Base-by-base conservation (phyloP, 148 eudicot genomes). In the Fagopyrum tataricum region DNA sequence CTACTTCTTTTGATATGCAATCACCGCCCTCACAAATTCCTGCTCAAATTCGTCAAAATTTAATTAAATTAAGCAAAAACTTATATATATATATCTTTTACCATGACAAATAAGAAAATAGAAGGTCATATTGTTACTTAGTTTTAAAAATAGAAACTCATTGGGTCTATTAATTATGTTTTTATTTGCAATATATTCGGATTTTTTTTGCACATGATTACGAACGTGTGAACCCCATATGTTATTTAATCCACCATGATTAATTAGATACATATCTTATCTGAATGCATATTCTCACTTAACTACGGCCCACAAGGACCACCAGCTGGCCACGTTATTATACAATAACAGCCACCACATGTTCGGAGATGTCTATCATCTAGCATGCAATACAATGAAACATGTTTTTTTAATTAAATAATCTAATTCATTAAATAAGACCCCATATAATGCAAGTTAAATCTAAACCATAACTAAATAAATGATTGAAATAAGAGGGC, bases 21-120 rank as follows among this genome's bases (percentile, higher is more conserved):
- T 62, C 41, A 87, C 96, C 0, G 96, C 96, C 83, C 87, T 87
- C 21, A 77, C 93, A 78, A 93, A 93, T 74, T 90, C 93, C 97
- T 90, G 76, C 77, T 73, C 55, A 53, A 21, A 53, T 66, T 20
- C 47, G 31, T 48, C 12, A 1, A 15, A n/a, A 9, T 43, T 18
- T 62, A 43, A 62, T 55, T 44, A 67, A 8, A 61, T 14, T 7
- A 18, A n/a, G n/a, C n/a, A n/a, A n/a, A n/a, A n/a, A n/a, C n/a
- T n/a, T n/a, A n/a, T n/a, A n/a, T n/a, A n/a, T n/a, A n/a, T n/a
- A n/a, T n/a, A n/a, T n/a, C n/a, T n/a, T n/a, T n/a, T n/a, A n/a
- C n/a, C n/a, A n/a, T n/a, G n/a, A n/a, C n/a, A n/a, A n/a, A n/a
- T n/a, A n/a, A n/a, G n/a, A n/a, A n/a, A n/a, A n/a, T n/a, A n/a